Base-by-base conservation (phyloP, 495 filamentous ascomycete genomes). In the Aspergillus leporis region DNA sequence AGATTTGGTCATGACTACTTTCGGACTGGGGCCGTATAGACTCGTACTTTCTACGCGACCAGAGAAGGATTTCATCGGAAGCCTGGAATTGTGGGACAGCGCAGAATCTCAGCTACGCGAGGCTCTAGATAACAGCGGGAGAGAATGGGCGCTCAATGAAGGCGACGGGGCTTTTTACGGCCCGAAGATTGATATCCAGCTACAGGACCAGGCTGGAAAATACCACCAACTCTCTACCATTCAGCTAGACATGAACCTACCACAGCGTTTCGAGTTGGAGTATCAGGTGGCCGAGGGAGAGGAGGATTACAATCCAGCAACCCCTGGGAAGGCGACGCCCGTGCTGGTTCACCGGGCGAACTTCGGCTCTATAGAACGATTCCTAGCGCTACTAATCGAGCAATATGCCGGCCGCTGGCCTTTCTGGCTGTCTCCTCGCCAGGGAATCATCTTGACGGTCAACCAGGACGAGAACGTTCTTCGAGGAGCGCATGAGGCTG, bases 131-230 rank as follows among this genome's bases (percentile, higher is more conserved):
- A 78, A 74, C 10, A 89, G 83, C 23, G 85, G 85, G 3, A 80
- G 83, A 48, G 66, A 79, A 23, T 96, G 90, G 89, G 79, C 79
- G 0, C 34, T 92, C 52, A 92, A 90, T 61, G 81, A 86, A 60
- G 91, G 91, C 7, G 93, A 96, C 59, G 93, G 93, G 28, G 93
- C 93, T 6, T 97, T 97, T 66, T 97, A 96, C 70, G 93, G 93
- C 0, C 93, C 93, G 10, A 97, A 97, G 74, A 96, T 97, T 61
- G 93, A 97, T 65, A 88, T 96, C 45, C 87, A 95, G 47, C 74
- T 96, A 12, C 85, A 82, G 60, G 93, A 95, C 61, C 85, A 87
- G 18, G 85, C 92, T 61, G 91, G 91, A 5, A 96, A 95, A 68
- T 89, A 90, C 59, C 92, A 96, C 66, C 93, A 97, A 61, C 89